Evolutionary conservation across 2,329 filamentous ascomycete species (phyloP), one percentile per base, ranked within the genome.

Genomic region (Colletotrichum gloeosporioides): DNA sequence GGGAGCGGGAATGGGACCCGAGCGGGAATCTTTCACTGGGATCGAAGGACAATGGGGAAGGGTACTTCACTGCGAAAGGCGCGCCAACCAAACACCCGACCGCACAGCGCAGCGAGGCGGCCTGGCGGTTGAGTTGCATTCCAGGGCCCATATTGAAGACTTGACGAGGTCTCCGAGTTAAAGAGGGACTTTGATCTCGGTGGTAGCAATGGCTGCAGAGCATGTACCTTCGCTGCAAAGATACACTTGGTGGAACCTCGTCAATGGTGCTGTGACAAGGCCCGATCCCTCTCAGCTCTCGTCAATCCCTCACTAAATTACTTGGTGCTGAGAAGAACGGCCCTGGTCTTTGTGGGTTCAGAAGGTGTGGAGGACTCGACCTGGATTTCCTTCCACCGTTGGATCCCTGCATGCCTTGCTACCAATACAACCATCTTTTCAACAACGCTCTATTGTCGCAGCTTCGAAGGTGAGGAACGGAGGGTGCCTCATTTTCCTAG

Each of bases 1-100:
- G 70, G 70, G 70, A 76, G 39, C 73, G 69, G 73, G 73, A 73
- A 63, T 76, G 64, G 64, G 27, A 76, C 70, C 64, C 64, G 70
- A 65, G 73, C 70, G 70, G 73, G 64, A 76, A 65, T 73, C 73
- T 76, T 55, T 73, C 12, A 39, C 63, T 76, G 73, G 69, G 69
- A 75, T 73, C 69, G 36, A 72, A 75, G 53, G 53, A 75, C 65
- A 65, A 71, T 70, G 57, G 57, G 44, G 44, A n/a, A 25, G 34
- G 29, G 39, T 53, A 53, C n/a, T n/a, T 36, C 31, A 29, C 15
- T 36, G 36, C 32, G 34, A 62, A 65, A 69, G 70, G 70, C 69
- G 62, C 62, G 62, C 73, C 73, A 67, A 55, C 73, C 73, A 55
- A 72, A 31, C 55, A 70, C n/a, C 49, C 15, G 65, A 15, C 29